Percentiles rank a stretch among this genome's conserved stretches.
Conservation (phyloP, 192 early-diverging fungal genomes). For the Coemansia sp. region DNA sequence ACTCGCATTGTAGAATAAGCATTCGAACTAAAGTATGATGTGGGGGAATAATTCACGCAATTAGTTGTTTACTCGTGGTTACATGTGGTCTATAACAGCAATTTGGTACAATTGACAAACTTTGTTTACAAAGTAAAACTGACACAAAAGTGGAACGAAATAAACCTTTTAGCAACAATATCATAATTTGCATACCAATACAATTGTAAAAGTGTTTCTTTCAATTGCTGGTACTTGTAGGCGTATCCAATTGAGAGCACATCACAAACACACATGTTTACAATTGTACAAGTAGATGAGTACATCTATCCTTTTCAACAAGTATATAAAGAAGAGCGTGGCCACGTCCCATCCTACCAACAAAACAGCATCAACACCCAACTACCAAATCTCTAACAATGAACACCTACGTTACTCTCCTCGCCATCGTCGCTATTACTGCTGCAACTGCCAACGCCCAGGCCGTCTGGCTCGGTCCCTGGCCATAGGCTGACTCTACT, state of each 20-base stretch:
- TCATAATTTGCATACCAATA: background rate
- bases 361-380: conserved; percentile 4
- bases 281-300: background rate
- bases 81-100: background rate
- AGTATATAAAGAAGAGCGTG: background rate
- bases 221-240: background rate
- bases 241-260: background rate
- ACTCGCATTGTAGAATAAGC: background rate
- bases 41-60: background rate
- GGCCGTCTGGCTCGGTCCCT: conserved; percentile 21
- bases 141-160: background rate
- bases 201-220: background rate
- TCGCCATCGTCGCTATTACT: conserved; percentile 18
- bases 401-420: conserved; percentile 20
- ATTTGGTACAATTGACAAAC: background rate
- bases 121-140: too few relatives aligned
- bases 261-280: background rate
- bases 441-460: conserved; percentile 22
- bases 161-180: background rate
- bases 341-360: background rate
- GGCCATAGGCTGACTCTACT: background rate
- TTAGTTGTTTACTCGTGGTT: background rate
- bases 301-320: background rate
- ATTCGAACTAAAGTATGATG: background rate
- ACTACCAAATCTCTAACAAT: conserved; percentile 2